phyloP scores from a whole-genome alignment of 768 basidiomycete species.

The Suillus lakei region DNA sequence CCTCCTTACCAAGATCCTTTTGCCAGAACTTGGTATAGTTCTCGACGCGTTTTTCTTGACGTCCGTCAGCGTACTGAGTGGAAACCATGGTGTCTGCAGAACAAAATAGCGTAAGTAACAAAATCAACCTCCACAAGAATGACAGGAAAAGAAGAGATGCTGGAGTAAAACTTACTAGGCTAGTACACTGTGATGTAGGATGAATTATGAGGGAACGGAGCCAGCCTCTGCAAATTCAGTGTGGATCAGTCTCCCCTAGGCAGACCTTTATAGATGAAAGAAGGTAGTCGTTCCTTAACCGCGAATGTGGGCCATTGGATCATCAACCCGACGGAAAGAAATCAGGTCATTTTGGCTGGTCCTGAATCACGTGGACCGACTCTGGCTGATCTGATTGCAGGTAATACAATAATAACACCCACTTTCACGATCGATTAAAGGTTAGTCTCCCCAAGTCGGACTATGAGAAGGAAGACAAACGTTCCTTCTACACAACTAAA shows the following conservation, averaged over 20 bases:
- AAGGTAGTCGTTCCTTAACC: not conserved
- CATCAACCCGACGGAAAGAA: slow-evolving; percentile 1
- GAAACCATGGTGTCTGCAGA: slow-evolving; percentile 10
- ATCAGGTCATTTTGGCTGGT: not conserved
- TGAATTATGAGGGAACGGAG: not conserved
- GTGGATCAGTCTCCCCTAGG: not conserved
- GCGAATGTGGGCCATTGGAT: not conserved
- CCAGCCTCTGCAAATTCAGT: not conserved
- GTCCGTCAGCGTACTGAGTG: slow-evolving; percentile 54
- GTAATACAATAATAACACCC: not conserved
- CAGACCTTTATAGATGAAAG: not conserved
- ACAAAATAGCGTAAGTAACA: not conserved
- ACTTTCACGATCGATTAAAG: not conserved
- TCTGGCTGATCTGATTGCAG: not conserved
- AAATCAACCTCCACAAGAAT: too few relatives aligned
- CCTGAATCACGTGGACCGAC: not conserved
- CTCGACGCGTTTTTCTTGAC: slow-evolving; percentile 69
- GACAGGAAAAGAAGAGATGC: not conserved
- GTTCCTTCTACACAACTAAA: not conserved
- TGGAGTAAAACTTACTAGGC: not conserved
- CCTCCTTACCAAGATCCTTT: slow-evolving; percentile 76
- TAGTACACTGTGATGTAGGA: not conserved
- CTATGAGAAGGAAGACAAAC: not conserved
- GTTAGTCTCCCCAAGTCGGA: not conserved
- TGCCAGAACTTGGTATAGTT: slow-evolving; percentile 95